Conservation (phyloP, 1,284 basidiomycete species). For the Agroathelia rolfsii region DNA sequence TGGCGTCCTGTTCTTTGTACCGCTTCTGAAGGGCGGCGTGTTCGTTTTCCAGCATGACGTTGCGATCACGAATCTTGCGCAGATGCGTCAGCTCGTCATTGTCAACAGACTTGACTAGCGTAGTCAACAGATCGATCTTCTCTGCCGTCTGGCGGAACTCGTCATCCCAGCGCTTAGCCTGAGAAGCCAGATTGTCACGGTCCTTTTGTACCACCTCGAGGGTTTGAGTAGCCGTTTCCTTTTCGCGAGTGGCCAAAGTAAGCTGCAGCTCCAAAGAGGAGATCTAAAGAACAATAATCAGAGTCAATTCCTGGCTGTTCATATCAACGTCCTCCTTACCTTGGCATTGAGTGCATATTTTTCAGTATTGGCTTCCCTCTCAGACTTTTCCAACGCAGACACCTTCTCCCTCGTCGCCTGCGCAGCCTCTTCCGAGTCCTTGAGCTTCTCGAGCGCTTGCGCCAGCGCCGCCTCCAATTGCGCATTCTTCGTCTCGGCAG, state of each 20-base stretch:
- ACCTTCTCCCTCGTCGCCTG: constrained; percentile 52
- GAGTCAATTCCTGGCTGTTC: too few relatives aligned
- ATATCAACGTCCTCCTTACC: constrained; percentile 34
- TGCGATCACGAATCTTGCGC: constrained; percentile 51
- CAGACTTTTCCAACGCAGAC: constrained; percentile 47
- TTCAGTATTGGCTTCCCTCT: constrained; percentile 40
- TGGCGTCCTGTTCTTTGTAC: constrained; percentile 59
- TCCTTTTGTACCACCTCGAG: constrained; percentile 46
- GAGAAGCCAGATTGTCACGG: constrained; percentile 44
- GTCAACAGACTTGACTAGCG: constrained; percentile 50
- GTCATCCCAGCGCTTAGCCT: constrained; percentile 64
- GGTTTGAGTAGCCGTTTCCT: constrained; percentile 42
- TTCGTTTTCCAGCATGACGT: constrained; percentile 57
- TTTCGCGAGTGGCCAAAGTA: constrained; percentile 47
- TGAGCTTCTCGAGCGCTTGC: constrained; percentile 56
- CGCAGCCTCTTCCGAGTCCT: constrained; percentile 56
- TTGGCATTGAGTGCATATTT: constrained; percentile 46
- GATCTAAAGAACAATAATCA: constrained; percentile 31
- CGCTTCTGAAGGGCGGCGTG: constrained; percentile 58
- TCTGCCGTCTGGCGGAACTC: constrained; percentile 55
- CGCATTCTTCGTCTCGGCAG: constrained; percentile 42
- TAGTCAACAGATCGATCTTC: constrained; percentile 57
- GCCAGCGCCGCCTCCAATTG: constrained; percentile 63
- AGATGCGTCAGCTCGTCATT: constrained; percentile 65
- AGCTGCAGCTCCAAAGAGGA: constrained; percentile 50